Conservation (phyloP, 148 eudicot species). For the Camellia granthamiana region DNA sequence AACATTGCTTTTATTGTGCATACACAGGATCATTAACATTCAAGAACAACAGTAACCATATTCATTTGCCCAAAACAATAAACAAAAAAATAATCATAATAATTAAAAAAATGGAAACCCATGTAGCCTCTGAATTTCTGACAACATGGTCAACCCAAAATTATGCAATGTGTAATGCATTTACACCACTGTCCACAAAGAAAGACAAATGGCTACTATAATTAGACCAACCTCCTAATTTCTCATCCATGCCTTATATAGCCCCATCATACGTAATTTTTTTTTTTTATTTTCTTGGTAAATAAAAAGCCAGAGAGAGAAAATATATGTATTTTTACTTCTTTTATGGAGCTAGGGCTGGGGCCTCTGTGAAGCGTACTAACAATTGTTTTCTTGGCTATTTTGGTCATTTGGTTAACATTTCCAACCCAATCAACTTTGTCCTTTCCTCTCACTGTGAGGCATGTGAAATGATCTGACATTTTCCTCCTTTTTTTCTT, state of each 20-base stretch:
- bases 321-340: neutral
- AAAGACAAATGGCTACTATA: neutral
- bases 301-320: neutral
- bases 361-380: neutral
- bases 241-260: neutral
- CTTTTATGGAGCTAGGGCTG: neutral
- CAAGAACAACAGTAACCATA: neutral
- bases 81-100: neutral
- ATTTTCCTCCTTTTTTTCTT: no score
- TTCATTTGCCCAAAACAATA: neutral
- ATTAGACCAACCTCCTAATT: neutral
- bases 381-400: neutral
- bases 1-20: neutral
- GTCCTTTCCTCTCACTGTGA: neutral
- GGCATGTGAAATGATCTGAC: neutral
- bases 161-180: neutral
- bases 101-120: neutral
- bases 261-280: neutral
- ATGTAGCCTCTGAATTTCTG: neutral
- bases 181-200: neutral
- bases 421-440: neutral
- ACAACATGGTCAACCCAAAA: slow-evolving; percentile 7
- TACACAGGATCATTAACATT: neutral
- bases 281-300: neutral
- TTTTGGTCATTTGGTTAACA: neutral